Percentiles rank a stretch among this genome's conserved stretches.
Evolutionary conservation across 495 filamentous ascomycete genomes (phyloP).

Genomic region (Chaetomium fimeti): DNA sequence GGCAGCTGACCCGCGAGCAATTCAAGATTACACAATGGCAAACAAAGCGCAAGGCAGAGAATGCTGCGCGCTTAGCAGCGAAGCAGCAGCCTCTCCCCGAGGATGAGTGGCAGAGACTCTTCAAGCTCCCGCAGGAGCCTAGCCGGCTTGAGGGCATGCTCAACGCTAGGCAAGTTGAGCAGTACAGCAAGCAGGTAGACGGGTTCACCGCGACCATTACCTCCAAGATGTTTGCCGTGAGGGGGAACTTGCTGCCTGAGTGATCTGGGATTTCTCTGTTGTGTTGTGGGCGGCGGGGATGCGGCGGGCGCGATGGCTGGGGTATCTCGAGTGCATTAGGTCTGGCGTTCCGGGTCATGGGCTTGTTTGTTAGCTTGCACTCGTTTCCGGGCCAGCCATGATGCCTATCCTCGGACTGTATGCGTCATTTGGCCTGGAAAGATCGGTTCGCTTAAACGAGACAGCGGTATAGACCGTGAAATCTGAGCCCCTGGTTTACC

Average conservation of each 20-base stretch:
- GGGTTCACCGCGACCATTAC: slow-evolving; percentile 89
- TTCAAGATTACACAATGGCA: slow-evolving; percentile 95
- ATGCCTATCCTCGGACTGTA: slow-evolving; percentile 12
- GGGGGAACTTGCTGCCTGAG: slow-evolving; percentile 63
- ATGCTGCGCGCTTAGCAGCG: slow-evolving; percentile 73
- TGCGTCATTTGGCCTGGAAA: not conserved
- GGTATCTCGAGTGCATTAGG: slow-evolving; percentile 34
- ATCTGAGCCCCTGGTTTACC: not conserved
- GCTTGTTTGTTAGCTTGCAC: slow-evolving; percentile 29
- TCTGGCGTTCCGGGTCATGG: slow-evolving; percentile 37
- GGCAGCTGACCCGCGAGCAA: slow-evolving; percentile 92
- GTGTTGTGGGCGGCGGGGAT: slow-evolving; percentile 18
- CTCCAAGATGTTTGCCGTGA: slow-evolving; percentile 97
- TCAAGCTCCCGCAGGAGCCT: slow-evolving; percentile 94
- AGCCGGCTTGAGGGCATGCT: slow-evolving; percentile 87
- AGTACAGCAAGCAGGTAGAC: slow-evolving; percentile 96
- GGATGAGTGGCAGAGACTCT: slow-evolving; percentile 96
- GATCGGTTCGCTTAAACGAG: not conserved
- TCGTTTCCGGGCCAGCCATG: slow-evolving; percentile 26
- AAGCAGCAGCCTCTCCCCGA: slow-evolving; percentile 90
- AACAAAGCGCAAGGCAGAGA: slow-evolving; percentile 91
- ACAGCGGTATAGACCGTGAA: not conserved
- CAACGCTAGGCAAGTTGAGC: slow-evolving; percentile 92
- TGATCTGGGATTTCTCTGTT: slow-evolving; percentile 24
- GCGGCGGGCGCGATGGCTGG: slow-evolving; percentile 13